Evolutionary conservation across 169 alveolate genomes (phyloP), one percentile per base, ranked within the genome.

Genomic region (Plasmodium relictum): DNA sequence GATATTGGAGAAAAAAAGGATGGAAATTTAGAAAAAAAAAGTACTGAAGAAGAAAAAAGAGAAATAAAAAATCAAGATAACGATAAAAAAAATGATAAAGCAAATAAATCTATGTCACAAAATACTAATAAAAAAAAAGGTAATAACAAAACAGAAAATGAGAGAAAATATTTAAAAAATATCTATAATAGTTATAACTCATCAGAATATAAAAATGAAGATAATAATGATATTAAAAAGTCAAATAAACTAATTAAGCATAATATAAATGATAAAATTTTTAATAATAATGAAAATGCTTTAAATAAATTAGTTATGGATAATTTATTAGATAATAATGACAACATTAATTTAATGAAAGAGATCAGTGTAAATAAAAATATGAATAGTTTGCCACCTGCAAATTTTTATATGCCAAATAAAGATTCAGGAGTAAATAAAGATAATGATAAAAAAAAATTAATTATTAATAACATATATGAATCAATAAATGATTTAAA

Each of bases 1-100:
- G 91, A 83, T 62, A 83, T 26, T 16, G 69, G 54, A 44, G 37
- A 62, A 45, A 74, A 54, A 44, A 78, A 73, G 39, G 78, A 44
- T 31, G 76, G 24, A 41, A 72, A 14, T n/a, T 26, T 45, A 12
- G 92, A 76, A 73, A 72, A 62, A 56, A 73, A 56, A 45, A 59
- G 22, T 22, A 24, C 42, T 8, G 92, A 74, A 66, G 26, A 52
- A 39, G 26, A 44, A 62, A 88, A 72, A 18, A 39, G 44, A n/a
- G 88, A 73, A 44, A 59, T n/a, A 18, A 44, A 66, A 65, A 44
- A 62, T 50, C 61, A 45, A 42, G 78, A 74, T 26, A 16, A 56
- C 18, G 41, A 61, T 4, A 26, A 48, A 18, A 73, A 65, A 52
- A 45, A 44, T 18, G 69, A 88, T 24, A 65, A 37, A 50, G 26